Evolutionary conservation across 1,284 basidiomycete genomes (phyloP).

Genomic region (Phellopilus nigrolimitatus): DNA sequence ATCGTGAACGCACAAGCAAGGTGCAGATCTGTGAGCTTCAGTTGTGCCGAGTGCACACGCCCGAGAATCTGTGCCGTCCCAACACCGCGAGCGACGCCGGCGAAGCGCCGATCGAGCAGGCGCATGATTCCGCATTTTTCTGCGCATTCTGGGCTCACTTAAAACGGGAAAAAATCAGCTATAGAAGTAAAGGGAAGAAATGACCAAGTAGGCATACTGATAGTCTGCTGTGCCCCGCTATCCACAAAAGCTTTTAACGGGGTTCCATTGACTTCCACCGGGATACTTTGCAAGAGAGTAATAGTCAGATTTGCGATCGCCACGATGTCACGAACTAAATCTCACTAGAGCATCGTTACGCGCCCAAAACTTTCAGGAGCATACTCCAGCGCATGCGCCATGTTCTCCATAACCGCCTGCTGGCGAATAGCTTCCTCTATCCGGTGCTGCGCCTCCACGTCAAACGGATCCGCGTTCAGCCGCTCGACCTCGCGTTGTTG

Average conservation of each 20-base stretch:
- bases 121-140: conserved; percentile 95
- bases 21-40: conserved; percentile 80
- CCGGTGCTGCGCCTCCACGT: conserved; percentile 85
- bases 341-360: conserved; percentile 95
- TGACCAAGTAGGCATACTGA: conserved; percentile 60
- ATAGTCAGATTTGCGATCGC: conserved; percentile 8
- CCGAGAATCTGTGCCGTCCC: conserved; percentile 95
- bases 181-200: conserved; percentile 8
- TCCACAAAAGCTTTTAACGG: conserved; percentile 97
- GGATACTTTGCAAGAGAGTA: conserved; percentile 44
- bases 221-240: conserved; percentile 94
- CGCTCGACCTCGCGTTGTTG: conserved; percentile 61
- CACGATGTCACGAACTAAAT: conserved; percentile 16
- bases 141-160: conserved; percentile 93
- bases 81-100: conserved; percentile 92
- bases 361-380: conserved; percentile 91
- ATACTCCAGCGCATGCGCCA: conserved; percentile 89
- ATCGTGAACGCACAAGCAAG: conserved; percentile 93
- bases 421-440: conserved; percentile 95
- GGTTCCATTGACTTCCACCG: conserved; percentile 87
- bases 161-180: conserved; percentile 9
- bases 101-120: conserved; percentile 82
- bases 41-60: conserved; percentile 88
- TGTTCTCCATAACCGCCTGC: conserved; percentile 86
- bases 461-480: conserved; percentile 83